These are phyloP conservation scores for Juncus inflexus DNA, from an alignment of 176 grass and related monocot species.

Conservation along the genomic window DNA sequence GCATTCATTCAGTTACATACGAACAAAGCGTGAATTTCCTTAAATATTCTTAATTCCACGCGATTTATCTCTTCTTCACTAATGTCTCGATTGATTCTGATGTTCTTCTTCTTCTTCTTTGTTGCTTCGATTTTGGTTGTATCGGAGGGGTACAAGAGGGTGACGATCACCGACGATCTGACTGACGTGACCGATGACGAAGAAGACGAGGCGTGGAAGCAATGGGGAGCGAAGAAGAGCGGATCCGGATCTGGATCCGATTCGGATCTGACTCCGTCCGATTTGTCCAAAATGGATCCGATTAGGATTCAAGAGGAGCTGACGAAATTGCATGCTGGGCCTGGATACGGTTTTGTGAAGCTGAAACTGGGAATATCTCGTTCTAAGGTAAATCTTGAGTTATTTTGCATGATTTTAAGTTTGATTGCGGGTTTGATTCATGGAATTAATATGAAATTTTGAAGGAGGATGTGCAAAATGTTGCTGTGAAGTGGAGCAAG, in stretches of 20 bases:
- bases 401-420: slow-evolving; percentile 1
- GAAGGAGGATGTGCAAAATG: slow-evolving; percentile 48
- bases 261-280: slow-evolving; percentile 33
- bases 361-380: slow-evolving; percentile 51
- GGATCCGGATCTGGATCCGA: not conserved
- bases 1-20: too few relatives aligned
- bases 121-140: slow-evolving; percentile 18
- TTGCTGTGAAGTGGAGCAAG: slow-evolving; percentile 79
- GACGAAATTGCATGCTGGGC: slow-evolving; percentile 52
- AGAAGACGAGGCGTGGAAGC: slow-evolving; percentile 78
- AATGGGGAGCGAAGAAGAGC: slow-evolving; percentile 37
- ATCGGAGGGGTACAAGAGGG: slow-evolving; percentile 35
- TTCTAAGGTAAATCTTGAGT: slow-evolving; percentile 31
- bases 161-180: slow-evolving; percentile 68
- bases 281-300: slow-evolving; percentile 70
- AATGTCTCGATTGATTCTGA: slow-evolving; percentile 18
- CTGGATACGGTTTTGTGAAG: slow-evolving; percentile 86
- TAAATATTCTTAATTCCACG: too few relatives aligned
- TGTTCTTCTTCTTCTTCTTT: slow-evolving; percentile 35
- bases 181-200: slow-evolving; percentile 78
- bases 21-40: too few relatives aligned
- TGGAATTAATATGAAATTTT: slow-evolving; percentile 16
- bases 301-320: slow-evolving; percentile 66
- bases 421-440: not conserved
- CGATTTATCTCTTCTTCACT: not conserved